Base-by-base conservation (phyloP, 139 green algal genomes). In the Coelastrella sp. region DNA sequence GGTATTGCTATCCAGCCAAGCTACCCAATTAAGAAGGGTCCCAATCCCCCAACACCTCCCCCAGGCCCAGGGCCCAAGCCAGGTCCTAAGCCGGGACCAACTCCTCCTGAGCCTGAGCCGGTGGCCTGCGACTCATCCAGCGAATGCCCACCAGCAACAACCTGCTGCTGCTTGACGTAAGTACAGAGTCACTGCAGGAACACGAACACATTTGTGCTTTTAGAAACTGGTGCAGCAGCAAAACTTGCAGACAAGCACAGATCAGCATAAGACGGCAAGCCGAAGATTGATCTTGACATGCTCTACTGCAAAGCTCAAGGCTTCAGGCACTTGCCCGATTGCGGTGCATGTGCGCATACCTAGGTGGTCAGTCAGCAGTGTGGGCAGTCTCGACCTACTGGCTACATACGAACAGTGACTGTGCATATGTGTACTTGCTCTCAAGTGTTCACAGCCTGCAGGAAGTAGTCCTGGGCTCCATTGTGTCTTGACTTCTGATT, bases 1-100 rank as follows among this genome's bases (percentile, higher is more conserved):
- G 98, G 98, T 68, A 97, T 99, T 79, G 95, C 97, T 83, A 97
- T 97, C 90, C 92, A 94, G 73, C 92, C 98, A 13, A 98, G 96
- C 19, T 99, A 98, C 95, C 98, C 98, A 10, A 94, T 96, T 74
- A 98, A 98, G 93, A 97, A 94, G 60, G 92, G 93, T 3, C 96
- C 97, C 81, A 95, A 94, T 90, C 93, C 93, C 3, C 91, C 91
- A 22, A 61, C 87, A n/a, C 54, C 78, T 54, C 87, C 65, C 10
- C 88, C 88, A 64, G 65, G 88, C 65, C 88, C 85, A 3, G 19
- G n/a, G 4, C 85, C 76, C 20, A 65, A 65, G 5, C 86, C 86
- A 47, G 59, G 59, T 10, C 85, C 85, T 7, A 60, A 59, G 6
- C 85, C 79, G 16, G 47, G 47, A 10, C 80, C 85, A 6, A 73